Percentiles rank a stretch among this genome's conserved stretches.
Evolutionary conservation across 768 basidiomycete species (phyloP).

Genomic region (Cytidiella melzeri): DNA sequence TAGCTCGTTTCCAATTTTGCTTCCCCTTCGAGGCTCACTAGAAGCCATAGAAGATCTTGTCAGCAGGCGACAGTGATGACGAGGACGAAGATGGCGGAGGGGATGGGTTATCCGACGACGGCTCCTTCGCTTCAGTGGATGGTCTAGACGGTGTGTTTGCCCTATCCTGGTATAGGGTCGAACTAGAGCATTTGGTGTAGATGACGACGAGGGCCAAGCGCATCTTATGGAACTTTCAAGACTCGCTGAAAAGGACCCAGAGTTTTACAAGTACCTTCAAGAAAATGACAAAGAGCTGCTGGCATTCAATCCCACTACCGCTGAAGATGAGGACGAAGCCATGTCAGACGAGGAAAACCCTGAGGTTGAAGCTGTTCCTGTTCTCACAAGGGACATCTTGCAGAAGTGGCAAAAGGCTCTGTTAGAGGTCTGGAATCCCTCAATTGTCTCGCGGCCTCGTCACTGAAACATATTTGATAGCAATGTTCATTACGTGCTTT

Average conservation of each 20-base stretch:
- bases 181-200: not conserved
- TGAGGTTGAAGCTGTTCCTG: slow-evolving; percentile 36
- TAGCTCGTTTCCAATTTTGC: slow-evolving; percentile 18
- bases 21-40: not conserved
- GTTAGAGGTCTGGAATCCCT: slow-evolving; percentile 53
- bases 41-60: slow-evolving; percentile 25
- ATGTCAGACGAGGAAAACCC: slow-evolving; percentile 43
- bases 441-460: not conserved
- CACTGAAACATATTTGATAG: slow-evolving; percentile 43
- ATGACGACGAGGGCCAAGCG: slow-evolving; percentile 53
- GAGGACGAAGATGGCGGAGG: slow-evolving; percentile 35
- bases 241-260: slow-evolving; percentile 95
- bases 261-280: slow-evolving; percentile 96
- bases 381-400: slow-evolving; percentile 66
- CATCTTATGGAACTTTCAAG: slow-evolving; percentile 83
- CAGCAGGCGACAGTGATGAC: slow-evolving; percentile 33
- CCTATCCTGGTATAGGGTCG: too few species aligned
- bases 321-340: slow-evolving; percentile 36
- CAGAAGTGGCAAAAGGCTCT: slow-evolving; percentile 85
- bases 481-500: slow-evolving; percentile 81
- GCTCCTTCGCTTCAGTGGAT: slow-evolving; percentile 73
- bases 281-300: slow-evolving; percentile 93
- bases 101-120: slow-evolving; percentile 45
- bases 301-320: slow-evolving; percentile 54
- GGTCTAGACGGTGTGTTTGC: slow-evolving; percentile 55